Percentiles rank a stretch among this genome's conserved stretches.
Evolutionary conservation across 352 stramenopile species (phyloP).

Genomic region (Phytophthora chlamydospora): DNA sequence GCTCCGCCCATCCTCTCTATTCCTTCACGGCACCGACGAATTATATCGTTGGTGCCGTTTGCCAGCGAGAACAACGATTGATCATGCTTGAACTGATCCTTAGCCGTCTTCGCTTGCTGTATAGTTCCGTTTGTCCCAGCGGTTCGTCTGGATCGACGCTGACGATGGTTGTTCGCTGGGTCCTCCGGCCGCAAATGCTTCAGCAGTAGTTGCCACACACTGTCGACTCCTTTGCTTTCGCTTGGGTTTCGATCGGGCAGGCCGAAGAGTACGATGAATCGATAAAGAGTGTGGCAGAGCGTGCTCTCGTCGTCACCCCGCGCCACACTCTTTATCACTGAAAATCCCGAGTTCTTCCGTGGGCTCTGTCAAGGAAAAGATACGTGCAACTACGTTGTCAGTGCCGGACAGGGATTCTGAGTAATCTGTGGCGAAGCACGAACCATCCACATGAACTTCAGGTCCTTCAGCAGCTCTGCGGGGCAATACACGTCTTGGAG

Average conservation of each 20-base stretch:
- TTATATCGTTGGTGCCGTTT: conserved; percentile 49
- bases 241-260: conserved; percentile 73
- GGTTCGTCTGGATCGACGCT: conserved; percentile 30
- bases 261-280: conserved; percentile 96
- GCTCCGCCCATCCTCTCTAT: conserved; percentile 51
- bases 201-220: conserved; percentile 63
- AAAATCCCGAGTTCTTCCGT: conserved; percentile 66
- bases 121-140: conserved; percentile 11
- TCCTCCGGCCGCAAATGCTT: conserved; percentile 68
- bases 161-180: conserved; percentile 12
- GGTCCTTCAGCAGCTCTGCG: conserved; percentile 71
- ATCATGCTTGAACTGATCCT: conserved; percentile 54
- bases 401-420: background rate
- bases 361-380: conserved; percentile 36
- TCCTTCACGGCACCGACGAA: conserved; percentile 57
- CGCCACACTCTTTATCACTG: conserved; percentile 66
- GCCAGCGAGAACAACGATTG: conserved; percentile 54
- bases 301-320: conserved; percentile 79
- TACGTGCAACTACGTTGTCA: background rate
- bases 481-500: conserved; percentile 94
- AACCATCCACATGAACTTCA: conserved; percentile 92
- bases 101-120: conserved; percentile 21
- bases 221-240: conserved; percentile 40
- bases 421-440: conserved; percentile 7
- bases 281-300: conserved; percentile 96